Evolutionary conservation across 805 yeast species (phyloP).

Genomic region (Metschnikowia dekortorum): DNA sequence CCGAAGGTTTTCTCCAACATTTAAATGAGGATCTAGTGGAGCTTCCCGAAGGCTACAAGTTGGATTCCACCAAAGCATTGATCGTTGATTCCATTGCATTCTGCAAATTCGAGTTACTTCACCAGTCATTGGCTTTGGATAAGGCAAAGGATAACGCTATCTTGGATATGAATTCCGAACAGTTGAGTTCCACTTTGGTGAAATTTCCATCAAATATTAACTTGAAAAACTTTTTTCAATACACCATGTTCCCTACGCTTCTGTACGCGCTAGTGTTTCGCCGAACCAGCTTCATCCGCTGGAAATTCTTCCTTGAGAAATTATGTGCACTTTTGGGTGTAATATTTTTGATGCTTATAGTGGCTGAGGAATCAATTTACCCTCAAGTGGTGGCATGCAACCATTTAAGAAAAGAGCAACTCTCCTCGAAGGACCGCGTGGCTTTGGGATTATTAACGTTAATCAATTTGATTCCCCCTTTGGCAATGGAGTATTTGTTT

Average conservation of each 20-base stretch:
- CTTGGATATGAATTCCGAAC: slow-evolving; percentile 10
- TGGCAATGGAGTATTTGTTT: slow-evolving; percentile 68
- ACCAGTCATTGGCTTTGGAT: slow-evolving; percentile 40
- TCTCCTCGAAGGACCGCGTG: slow-evolving; percentile 4
- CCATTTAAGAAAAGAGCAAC: slow-evolving; percentile 35
- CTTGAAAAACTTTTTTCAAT: slow-evolving; percentile 62
- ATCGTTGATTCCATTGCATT: slow-evolving; percentile 52
- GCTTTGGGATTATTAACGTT: slow-evolving; percentile 31
- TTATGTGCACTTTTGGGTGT: slow-evolving; percentile 82
- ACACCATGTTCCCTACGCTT: slow-evolving; percentile 83
- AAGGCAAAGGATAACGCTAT: slow-evolving; percentile 13
- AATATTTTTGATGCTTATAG: slow-evolving; percentile 71
- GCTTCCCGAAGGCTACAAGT: slow-evolving; percentile 29
- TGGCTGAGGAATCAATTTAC: slow-evolving; percentile 71
- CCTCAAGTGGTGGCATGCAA: slow-evolving; percentile 66
- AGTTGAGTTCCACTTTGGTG: slow-evolving; percentile 14
- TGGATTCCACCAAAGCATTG: slow-evolving; percentile 14
- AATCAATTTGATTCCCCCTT: slow-evolving; percentile 75
- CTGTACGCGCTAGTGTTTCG: slow-evolving; percentile 84
- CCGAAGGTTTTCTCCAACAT: slow-evolving; percentile 35
- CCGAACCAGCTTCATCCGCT: slow-evolving; percentile 63
- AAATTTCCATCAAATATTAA: slow-evolving; percentile 73
- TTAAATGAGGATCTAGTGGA: slow-evolving; percentile 21
- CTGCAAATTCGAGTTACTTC: slow-evolving; percentile 65
- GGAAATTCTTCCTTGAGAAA: slow-evolving; percentile 65